Conservation (phyloP, 2,329 filamentous ascomycete species). For the Penicillium sp. region DNA sequence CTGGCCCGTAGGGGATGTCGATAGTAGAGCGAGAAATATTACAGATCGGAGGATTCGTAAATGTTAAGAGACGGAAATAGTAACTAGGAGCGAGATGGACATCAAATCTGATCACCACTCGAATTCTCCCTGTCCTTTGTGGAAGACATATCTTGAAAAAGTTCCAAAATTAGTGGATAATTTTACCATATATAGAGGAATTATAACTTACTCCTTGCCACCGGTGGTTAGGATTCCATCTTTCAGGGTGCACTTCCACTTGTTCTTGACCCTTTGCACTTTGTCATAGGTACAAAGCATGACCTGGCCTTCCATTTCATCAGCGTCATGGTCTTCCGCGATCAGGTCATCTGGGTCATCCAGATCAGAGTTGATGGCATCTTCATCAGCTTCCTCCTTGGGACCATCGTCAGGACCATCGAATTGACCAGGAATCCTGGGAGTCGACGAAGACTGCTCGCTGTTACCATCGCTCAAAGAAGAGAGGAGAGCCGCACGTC, state of each 20-base stretch:
- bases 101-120: conserved; percentile 73
- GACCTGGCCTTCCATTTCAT: conserved; percentile 81
- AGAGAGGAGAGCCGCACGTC: conserved; percentile 36
- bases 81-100: background rate
- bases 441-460: conserved; percentile 1
- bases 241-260: conserved; percentile 98
- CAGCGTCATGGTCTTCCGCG: conserved; percentile 83
- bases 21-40: conserved; percentile 17
- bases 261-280: conserved; percentile 98
- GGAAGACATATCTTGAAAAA: conserved; percentile 77
- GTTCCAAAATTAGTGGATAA: conserved; percentile 27
- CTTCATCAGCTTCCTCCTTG: conserved; percentile 74
- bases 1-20: background rate
- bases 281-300: conserved; percentile 99
- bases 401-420: conserved; percentile 61
- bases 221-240: conserved; percentile 93
- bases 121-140: conserved; percentile 96
- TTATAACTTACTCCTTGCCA: conserved; percentile 73
- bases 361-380: conserved; percentile 97
- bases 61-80: background rate
- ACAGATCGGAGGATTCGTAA: conserved; percentile 18
- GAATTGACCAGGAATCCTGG: conserved; percentile 50
- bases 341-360: conserved; percentile 89
- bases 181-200: background rate
- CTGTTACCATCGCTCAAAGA: conserved; percentile 9